These are phyloP conservation scores for Gossypium thurberi DNA, from an alignment of 345 rosid species.

Conservation along the genomic window DNA sequence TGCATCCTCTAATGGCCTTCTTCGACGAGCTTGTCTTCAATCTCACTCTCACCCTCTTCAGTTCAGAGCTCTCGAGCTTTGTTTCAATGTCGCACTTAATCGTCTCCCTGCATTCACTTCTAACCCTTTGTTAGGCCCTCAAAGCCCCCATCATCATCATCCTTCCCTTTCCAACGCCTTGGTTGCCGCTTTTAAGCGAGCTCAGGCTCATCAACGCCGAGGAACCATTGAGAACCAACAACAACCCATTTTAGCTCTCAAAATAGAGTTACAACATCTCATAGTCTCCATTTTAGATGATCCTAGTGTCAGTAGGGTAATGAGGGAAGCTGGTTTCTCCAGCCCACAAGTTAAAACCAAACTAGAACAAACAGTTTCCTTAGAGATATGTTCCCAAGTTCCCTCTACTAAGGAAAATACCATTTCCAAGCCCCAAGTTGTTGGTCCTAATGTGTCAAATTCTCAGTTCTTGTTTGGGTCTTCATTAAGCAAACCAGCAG, in stretches of 20 bases:
- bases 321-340: slow-evolving; percentile 82
- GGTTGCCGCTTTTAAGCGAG: slow-evolving; percentile 71
- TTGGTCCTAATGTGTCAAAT: slow-evolving; percentile 15
- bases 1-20: slow-evolving; percentile 46
- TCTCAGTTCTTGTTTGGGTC: slow-evolving; percentile 19
- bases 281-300: slow-evolving; percentile 61
- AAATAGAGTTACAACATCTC: slow-evolving; percentile 62
- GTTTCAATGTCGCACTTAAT: slow-evolving; percentile 70
- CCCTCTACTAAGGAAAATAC: slow-evolving; percentile 18
- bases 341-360: slow-evolving; percentile 53
- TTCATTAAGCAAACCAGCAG: slow-evolving; percentile 22
- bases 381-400: slow-evolving; percentile 33
- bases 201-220: slow-evolving; percentile 76
- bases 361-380: slow-evolving; percentile 53
- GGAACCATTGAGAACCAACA: slow-evolving; percentile 79
- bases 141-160: slow-evolving; percentile 16
- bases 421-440: slow-evolving; percentile 20
- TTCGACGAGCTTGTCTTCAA: slow-evolving; percentile 56
- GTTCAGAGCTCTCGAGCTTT: slow-evolving; percentile 68
- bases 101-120: slow-evolving; percentile 62
- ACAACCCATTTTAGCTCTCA: slow-evolving; percentile 62
- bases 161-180: slow-evolving; percentile 67
- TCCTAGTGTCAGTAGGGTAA: slow-evolving; percentile 73
- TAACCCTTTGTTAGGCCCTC: slow-evolving; percentile 41
- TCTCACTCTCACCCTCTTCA: slow-evolving; percentile 74